Percentiles rank a stretch among this genome's conserved stretches.
Evolutionary conservation across 768 basidiomycete genomes (phyloP).

Genomic region (Infundibulicybe gibba): DNA sequence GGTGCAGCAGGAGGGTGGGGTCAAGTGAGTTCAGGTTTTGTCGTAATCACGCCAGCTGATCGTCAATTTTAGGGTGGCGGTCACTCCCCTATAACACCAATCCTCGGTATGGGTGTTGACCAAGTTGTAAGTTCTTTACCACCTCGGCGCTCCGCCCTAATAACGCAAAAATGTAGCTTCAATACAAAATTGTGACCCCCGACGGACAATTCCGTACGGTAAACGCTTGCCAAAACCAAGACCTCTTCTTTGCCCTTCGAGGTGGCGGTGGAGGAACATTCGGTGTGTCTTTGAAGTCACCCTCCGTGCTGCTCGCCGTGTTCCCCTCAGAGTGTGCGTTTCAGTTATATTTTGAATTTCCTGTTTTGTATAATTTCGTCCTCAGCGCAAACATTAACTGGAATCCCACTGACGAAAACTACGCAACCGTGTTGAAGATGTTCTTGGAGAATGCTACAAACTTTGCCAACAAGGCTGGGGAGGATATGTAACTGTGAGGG

Average conservation of each 20-base stretch:
- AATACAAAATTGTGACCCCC: conserved; percentile 39
- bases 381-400: too few species aligned
- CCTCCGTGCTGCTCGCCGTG: too few species aligned
- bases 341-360: too few species aligned
- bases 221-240: conserved; percentile 32
- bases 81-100: conserved; percentile 38
- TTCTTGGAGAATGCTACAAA: too few species aligned
- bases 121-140: conserved; percentile 29
- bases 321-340: too few species aligned
- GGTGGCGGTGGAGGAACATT: conserved; percentile 40
- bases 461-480: too few species aligned
- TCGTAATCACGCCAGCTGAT: background rate
- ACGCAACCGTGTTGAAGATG: too few species aligned
- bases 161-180: conserved; percentile 31
- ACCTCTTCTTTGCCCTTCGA: conserved; percentile 45
- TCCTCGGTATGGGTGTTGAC: conserved; percentile 43
- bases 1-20: conserved; percentile 41
- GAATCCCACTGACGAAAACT: too few species aligned
- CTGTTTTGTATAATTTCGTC: too few species aligned
- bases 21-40: conserved; percentile 15
- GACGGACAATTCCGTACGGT: conserved; percentile 28
- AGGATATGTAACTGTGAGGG: too few species aligned
- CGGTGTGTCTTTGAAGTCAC: conserved; percentile 10
- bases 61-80: conserved; percentile 30
- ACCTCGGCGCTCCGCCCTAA: conserved; percentile 9